Base-by-base conservation (phyloP, 768 basidiomycete genomes). In the Lanmaoa pseudosensibilis region DNA sequence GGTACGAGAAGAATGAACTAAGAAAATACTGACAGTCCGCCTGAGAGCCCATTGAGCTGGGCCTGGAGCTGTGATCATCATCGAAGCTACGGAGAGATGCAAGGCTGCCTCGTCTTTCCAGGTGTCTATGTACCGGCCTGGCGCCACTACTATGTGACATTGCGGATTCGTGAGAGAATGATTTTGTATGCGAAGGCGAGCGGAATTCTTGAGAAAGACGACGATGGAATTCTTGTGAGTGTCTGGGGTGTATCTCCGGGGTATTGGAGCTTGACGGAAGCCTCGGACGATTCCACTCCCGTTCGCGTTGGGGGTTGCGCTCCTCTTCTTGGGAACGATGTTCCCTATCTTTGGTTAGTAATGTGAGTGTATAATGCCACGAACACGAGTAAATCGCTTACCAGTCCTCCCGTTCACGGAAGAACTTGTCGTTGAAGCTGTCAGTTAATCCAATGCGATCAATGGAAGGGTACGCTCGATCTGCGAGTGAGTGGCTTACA, bases 21-120 rank as follows among this genome's bases (percentile, higher is more conserved):
- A 18, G 36, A 27, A 36, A 23, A 45, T 23, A 70, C 83, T 69
- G 60, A 85, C 85, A 74, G 30, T 84, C 81, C n/a, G 77, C 71
- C 55, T 78, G 78, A 37, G 83, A 85, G 56, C 73, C 69, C 12
- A 73, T 52, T 0, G 83, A 82, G 44, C 77, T 81, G 23, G 76
- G 73, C 47, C 72, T 68, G 1, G 80, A 80, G 11, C 78, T 75
- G 52, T 64, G 55, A 52, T 69, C 67, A 52, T 74, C 77, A 54
- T 80, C 79, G 23, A 76, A 73, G 51, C 76, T 78, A 19, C 65
- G 70, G 34, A 78, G 60, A 13, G 83, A 82, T 3, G 73, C 69
- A 52, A 67, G 52, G 54, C 81, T 83, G 21, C 66, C 66, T 61
- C 69, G 69, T 55, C 72, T 66, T 49, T 60, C 61, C 40, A 59